Evolutionary conservation across 1,139 yeast species (phyloP), one percentile per base, ranked within the genome.

Genomic region (Candida mesenterica): DNA sequence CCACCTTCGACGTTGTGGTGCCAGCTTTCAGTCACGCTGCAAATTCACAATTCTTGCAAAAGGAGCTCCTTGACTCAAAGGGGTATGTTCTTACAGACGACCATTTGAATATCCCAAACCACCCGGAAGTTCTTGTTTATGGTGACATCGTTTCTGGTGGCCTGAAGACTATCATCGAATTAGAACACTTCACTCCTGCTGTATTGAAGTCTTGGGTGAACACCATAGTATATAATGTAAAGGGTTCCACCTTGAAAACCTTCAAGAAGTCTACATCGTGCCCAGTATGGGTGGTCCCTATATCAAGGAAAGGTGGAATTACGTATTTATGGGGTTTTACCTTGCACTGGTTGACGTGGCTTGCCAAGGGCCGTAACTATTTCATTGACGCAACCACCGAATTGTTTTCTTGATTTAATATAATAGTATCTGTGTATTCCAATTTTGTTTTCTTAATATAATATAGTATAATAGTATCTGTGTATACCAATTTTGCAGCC

Each of bases 231-330:
- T 51, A 53, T 30, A 51, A 44, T 5, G 36, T 34, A 12, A 32
- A 28, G 15, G 32, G 42, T 9, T 33, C 43, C 4, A n/a, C n/a
- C n/a, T 43, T 52, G 16, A 46, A 41, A 25, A 32, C 48, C 4
- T 54, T 49, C 33, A 37, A 36, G 17, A 34, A 27, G 15, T 38
- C 44, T 2, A 39, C 37, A 2, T 9, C 12, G 3, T 28, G 37
- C 4, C 48, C 46, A 14, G 36, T 40, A 15, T 33, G 49, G 9
- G 10, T 62, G 1, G 55, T 64, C 9, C 72, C 73, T 8, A 53
- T 66, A 31, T 61, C 68, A 4, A 56, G 50, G 41, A 43, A 49
- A 3, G 68, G 68, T 15, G 73, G 72, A 16, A 64, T 65, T 32
- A 71, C 69, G n/a, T 32, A 49, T 6, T 18, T 50, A 0, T 59